phyloP scores from a whole-genome alignment of 2,329 filamentous ascomycete genomes.

The Xylaria digitata region DNA sequence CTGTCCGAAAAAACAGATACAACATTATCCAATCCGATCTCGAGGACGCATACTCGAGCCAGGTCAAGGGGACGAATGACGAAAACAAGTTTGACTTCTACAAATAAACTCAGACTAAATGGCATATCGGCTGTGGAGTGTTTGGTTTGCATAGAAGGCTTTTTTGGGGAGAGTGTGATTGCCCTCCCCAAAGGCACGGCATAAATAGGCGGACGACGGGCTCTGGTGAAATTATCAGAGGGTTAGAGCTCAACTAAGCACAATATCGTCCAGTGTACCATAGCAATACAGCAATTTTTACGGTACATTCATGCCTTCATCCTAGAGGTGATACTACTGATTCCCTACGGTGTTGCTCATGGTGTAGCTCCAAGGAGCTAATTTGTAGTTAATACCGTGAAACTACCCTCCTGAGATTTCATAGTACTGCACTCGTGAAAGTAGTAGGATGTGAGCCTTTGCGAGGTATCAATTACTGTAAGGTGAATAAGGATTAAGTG shows the following conservation, averaged over 20 bases:
- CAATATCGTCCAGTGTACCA: conserved; percentile 32
- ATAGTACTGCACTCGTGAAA: too few species aligned
- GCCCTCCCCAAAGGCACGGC: not conserved
- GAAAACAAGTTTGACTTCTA: conserved; percentile 91
- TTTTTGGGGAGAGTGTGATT: not conserved
- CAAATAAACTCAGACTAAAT: conserved; percentile 65
- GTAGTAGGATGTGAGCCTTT: not conserved
- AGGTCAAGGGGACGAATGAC: conserved; percentile 82
- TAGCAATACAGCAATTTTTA: conserved; percentile 33
- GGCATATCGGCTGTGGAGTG: not conserved
- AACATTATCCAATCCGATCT: conserved; percentile 98
- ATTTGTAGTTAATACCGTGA: not conserved
- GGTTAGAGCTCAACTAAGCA: conserved; percentile 9
- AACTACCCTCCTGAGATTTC: not conserved
- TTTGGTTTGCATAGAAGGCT: not conserved
- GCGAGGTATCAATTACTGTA: not conserved
- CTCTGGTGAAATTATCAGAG: conserved; percentile 9
- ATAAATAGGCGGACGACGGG: conserved; percentile 2
- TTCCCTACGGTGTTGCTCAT: not conserved
- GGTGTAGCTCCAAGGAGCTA: not conserved
- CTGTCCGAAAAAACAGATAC: conserved; percentile 97
- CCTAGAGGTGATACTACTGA: not conserved
- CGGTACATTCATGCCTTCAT: not conserved
- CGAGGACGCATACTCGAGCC: conserved; percentile 95
- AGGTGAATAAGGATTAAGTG: not conserved